phyloP scores from a whole-genome alignment of 345 rosid species.

The Jatropha curcas region DNA sequence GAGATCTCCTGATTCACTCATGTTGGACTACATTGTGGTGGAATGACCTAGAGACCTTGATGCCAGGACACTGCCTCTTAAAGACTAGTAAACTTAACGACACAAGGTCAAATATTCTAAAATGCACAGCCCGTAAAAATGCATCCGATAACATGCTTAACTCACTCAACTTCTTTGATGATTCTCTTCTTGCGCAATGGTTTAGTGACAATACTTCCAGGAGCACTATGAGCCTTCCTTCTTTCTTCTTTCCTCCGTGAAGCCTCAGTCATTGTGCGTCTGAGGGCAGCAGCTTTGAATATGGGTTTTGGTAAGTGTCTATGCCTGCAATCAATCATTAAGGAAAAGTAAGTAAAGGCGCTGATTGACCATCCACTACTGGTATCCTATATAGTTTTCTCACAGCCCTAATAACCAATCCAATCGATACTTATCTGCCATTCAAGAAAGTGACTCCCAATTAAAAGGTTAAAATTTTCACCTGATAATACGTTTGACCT shows the following conservation, averaged over 20 bases:
- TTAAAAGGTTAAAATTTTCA: slow-evolving; percentile 21
- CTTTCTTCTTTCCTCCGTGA: slow-evolving; percentile 76
- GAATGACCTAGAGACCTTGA: background rate
- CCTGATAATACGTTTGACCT: slow-evolving; percentile 89
- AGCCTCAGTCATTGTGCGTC: slow-evolving; percentile 56
- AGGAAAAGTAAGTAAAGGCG: slow-evolving; percentile 2
- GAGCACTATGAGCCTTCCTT: slow-evolving; percentile 88
- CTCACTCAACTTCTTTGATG: slow-evolving; percentile 75
- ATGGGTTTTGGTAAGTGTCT: slow-evolving; percentile 89
- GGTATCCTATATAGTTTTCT: background rate
- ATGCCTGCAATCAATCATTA: slow-evolving; percentile 54
- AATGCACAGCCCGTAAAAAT: background rate
- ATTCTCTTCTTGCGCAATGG: slow-evolving; percentile 71
- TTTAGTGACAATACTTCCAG: slow-evolving; percentile 54
- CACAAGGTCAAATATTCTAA: background rate
- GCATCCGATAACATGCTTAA: background rate
- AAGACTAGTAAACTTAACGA: background rate
- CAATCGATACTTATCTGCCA: background rate
- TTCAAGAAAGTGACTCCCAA: background rate
- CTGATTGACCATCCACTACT: background rate
- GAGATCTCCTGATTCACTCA: background rate
- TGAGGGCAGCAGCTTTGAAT: slow-evolving; percentile 55
- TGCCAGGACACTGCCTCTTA: background rate
- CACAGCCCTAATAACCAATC: background rate
- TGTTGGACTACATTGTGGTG: background rate